Percentiles rank a stretch among this genome's conserved stretches.
Conservation (phyloP, 2,329 filamentous ascomycete genomes). For the Fusarium praegraminearum region DNA sequence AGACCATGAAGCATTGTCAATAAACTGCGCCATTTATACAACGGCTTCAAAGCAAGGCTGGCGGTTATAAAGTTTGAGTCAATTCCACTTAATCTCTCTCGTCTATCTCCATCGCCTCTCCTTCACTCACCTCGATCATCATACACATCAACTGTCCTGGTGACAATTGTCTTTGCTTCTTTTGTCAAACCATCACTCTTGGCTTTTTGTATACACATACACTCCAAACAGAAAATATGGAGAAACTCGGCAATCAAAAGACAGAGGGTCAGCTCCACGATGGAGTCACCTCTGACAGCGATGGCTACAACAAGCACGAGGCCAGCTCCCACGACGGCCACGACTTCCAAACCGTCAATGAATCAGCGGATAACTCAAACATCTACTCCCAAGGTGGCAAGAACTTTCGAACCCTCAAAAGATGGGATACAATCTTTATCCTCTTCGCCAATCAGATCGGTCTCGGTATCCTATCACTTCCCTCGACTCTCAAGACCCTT, state of each 20-base stretch:
- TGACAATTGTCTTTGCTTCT: background rate
- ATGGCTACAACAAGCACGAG: constrained; percentile 25
- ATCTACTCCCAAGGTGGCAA: constrained; percentile 43
- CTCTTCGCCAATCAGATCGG: constrained; percentile 46
- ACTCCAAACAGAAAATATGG: constrained; percentile 8
- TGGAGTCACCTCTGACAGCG: constrained; percentile 26
- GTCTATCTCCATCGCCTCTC: constrained; percentile 5
- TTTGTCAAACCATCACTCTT: background rate
- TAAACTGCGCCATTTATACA: constrained; percentile 17
- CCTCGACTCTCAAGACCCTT: constrained; percentile 74
- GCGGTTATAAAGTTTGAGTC: constrained; percentile 13
- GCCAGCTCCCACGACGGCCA: constrained; percentile 10
- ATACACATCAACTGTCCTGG: constrained; percentile 1
- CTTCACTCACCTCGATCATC: background rate
- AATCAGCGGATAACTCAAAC: constrained; percentile 37
- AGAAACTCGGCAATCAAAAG: constrained; percentile 11
- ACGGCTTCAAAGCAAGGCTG: background rate
- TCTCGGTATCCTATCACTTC: constrained; percentile 70
- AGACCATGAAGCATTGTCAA: constrained; percentile 11
- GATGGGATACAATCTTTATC: constrained; percentile 45
- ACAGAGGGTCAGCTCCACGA: constrained; percentile 24
- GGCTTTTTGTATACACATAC: background rate
- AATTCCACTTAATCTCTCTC: background rate
- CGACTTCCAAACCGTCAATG: constrained; percentile 31
- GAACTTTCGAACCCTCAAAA: constrained; percentile 41